Conservation (phyloP, 345 rosid species). For the Brassica carinata region DNA sequence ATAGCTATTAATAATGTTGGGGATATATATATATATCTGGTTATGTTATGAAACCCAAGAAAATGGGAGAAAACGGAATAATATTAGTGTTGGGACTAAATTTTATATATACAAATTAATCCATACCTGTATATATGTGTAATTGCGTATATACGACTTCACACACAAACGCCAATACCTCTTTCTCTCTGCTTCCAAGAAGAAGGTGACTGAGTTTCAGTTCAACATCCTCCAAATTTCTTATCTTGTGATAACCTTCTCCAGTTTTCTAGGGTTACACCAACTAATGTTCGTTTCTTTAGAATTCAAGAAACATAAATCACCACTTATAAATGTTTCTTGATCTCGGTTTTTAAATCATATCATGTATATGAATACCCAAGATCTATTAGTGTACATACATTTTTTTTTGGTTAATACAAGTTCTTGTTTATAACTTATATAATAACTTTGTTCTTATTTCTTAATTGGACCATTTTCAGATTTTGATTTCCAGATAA, state of each 20-base stretch:
- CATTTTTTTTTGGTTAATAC: background rate
- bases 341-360: conserved; percentile 5
- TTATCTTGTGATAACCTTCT: background rate
- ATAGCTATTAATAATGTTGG: background rate
- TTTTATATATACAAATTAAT: conserved; percentile 9
- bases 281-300: background rate
- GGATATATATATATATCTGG: background rate
- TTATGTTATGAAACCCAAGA: conserved; percentile 10
- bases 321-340: background rate
- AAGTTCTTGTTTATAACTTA: background rate
- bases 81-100: too few relatives aligned
- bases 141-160: conserved; percentile 2
- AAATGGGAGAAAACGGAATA: conserved; percentile 18
- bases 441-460: too few relatives aligned
- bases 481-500: conserved; percentile 14
- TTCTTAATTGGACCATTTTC: background rate
- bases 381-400: background rate
- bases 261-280: conserved; percentile 20
- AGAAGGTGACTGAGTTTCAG: conserved; percentile 25
- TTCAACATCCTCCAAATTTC: background rate
- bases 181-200: conserved; percentile 14
- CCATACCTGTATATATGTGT: background rate
- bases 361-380: background rate
- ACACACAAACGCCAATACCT: background rate
- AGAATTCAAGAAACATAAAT: conserved; percentile 4